Conservation (phyloP, 352 stramenopile species). For the Bremia lactucae region DNA sequence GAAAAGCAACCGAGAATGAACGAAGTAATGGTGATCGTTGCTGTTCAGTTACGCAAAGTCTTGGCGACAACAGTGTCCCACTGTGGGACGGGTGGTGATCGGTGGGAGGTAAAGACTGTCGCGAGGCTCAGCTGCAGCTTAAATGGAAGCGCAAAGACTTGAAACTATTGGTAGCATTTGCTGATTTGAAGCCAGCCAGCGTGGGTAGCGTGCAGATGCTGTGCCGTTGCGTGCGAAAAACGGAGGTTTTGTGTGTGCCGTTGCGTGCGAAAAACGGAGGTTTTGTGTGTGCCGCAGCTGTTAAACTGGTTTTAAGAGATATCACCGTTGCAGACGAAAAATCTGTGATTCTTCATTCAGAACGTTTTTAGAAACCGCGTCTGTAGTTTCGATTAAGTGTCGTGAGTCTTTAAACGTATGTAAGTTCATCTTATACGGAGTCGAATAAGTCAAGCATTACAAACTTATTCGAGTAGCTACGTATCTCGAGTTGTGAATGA, state of each 20-base stretch:
- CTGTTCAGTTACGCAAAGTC: slow-evolving; percentile 1
- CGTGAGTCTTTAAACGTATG: no score
- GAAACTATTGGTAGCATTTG: slow-evolving; percentile 8
- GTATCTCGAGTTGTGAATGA: no score
- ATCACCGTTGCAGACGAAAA: no score
- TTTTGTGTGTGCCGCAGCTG: neutral
- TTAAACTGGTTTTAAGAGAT: no score
- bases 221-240: slow-evolving; percentile 24
- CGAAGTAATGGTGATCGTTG: neutral
- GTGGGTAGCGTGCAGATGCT: slow-evolving; percentile 10
- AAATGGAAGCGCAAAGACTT: slow-evolving; percentile 14
- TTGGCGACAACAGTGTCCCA: slow-evolving; percentile 6
- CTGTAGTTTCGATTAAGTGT: no score
- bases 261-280: slow-evolving; percentile 1
- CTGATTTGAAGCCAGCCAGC: slow-evolving; percentile 21
- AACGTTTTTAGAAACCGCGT: no score
- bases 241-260: slow-evolving; percentile 14
- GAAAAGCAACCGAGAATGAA: no score
- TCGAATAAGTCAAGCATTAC: no score
- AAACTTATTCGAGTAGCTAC: no score
- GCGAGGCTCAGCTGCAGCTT: slow-evolving; percentile 15
- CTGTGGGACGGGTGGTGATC: slow-evolving; percentile 6
- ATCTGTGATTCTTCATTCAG: no score
- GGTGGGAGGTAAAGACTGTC: slow-evolving; percentile 19
- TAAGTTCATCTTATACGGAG: no score